Base-by-base conservation (phyloP, 306 rosid genomes). In the Malus asiatica region DNA sequence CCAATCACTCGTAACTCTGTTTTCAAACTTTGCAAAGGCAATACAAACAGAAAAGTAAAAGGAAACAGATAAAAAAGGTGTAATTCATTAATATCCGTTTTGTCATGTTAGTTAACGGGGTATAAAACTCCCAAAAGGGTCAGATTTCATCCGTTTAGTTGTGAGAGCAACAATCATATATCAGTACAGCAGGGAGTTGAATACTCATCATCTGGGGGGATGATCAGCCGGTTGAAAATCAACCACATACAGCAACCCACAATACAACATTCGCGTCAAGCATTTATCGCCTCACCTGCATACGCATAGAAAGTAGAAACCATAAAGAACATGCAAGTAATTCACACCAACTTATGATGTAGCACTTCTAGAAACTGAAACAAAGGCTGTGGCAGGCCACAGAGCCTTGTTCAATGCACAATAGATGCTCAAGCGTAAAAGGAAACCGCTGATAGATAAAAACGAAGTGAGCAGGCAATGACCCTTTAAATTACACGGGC, bases 261-360 rank as follows among this genome's bases (percentile, higher is more conserved):
- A 58, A 42, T 38, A 73, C 66, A 68, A 76, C 44, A 76, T 60
- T 55, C 27, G 44, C 8, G 25, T 23, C 80, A 76, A 30, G 27
- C 66, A 51, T 55, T 13, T 40, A 60, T 79, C 65, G 74, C 76
- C 64, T 77, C 76, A 71, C 89, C 89, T 86, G 80, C 76, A 79
- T 61, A 68, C 8, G 3, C n/a, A 58, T 19, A 19, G 64, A 25
- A 11, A 14, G 8, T 11, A 1, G 23, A 25, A 69, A 12, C 30
- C 22, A 65, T 15, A 27, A 10, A 15, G 7, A 29, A 71, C 27
- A 20, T 5, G 5, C 8, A 5, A 42, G 14, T 1, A 7, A 29
- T 16, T 8, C 38, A 69, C 15, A 13, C 35, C n/a, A 25, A 68
- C 33, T 14, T 44, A 8, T 2, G 27, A 63, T 32, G 42, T 1